Evolutionary conservation across 1,284 basidiomycete genomes (phyloP), one percentile per base, ranked within the genome.

Genomic region (Serendipita sp.): DNA sequence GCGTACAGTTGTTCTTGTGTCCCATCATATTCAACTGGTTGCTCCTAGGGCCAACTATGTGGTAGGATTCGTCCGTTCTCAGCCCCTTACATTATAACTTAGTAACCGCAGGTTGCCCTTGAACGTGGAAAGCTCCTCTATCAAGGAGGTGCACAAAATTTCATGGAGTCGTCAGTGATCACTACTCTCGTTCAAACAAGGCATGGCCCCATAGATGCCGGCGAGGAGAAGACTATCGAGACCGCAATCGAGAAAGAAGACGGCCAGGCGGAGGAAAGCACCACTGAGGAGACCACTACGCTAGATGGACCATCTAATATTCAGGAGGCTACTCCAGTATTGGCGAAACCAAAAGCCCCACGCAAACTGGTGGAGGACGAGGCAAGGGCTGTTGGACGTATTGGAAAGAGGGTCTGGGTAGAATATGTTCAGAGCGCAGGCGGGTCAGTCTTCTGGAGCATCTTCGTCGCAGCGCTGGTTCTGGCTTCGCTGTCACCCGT

Each of bases 321-420:
- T 70, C 12, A 62, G 47, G 65, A 44, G 32, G 71, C 68, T 5
- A 60, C 73, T 2, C 77, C 78, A 6, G 69, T 70, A 22, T 81
- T 80, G 66, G 68, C 71, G 3, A 71, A 71, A 64, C 84, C 82
- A 72, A 91, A 89, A 71, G 71, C 80, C 0, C 87, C 89, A 0
- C 78, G 91, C 60, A 95, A 93, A 73, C 78, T 96, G 22, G 78
- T 96, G 38, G 92, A 95, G 71, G 93, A 96, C 69, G 93, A 96
- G 73, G 84, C 84, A 66, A 81, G 91, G 4, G 93, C 91, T 0
- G 84, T 91, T 26, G 93, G 93, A 0, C 81, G 85, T 44, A 91
- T 96, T 63, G 75, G 82, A 58, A 78, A 77, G 65, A 81, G 84
- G 47, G 86, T 96, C 17, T 97, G 93, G 93, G 72, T 76, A 66